Evolutionary conservation across 1,284 basidiomycete genomes (phyloP).

Genomic region (Ceratobasidium sp.): DNA sequence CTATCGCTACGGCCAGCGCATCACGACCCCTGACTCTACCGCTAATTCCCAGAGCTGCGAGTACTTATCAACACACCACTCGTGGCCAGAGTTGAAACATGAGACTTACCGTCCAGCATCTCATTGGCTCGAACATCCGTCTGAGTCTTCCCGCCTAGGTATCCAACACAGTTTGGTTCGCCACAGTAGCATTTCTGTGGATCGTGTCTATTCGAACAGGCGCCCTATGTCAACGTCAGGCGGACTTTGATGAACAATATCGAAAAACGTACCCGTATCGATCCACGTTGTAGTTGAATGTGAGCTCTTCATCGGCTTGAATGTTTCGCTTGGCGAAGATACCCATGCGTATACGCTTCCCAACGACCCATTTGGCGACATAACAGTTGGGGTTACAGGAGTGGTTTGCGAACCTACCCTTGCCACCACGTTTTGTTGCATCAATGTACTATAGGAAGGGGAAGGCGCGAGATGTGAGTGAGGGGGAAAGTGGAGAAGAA

Average conservation of each 20-base stretch:
- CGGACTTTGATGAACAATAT: conserved; percentile 17
- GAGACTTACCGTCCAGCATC: conserved; percentile 85
- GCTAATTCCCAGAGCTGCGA: conserved; percentile 87
- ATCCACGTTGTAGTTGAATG: conserved; percentile 99
- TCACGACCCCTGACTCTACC: conserved; percentile 77
- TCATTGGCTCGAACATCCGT: conserved; percentile 80
- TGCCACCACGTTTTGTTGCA: conserved; percentile 95
- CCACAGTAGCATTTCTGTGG: conserved; percentile 96
- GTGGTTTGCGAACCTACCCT: conserved; percentile 97
- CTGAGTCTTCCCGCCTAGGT: conserved; percentile 97
- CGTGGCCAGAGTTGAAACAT: conserved; percentile 11
- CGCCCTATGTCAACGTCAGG: conserved; percentile 43
- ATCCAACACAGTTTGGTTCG: conserved; percentile 94
- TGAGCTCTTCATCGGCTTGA: conserved; percentile 86
- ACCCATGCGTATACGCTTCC: conserved; percentile 91
- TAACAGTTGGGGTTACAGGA: conserved; percentile 98
- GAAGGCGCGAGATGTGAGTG: conserved; percentile 1
- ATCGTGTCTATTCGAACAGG: conserved; percentile 70
- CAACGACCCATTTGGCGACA: conserved; percentile 99
- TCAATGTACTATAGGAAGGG: conserved; percentile 80
- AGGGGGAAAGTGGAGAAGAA: conserved; percentile 36
- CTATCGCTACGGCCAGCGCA: conserved; percentile 60
- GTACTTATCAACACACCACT: conserved; percentile 37
- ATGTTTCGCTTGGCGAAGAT: conserved; percentile 93
- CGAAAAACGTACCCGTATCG: conserved; percentile 82